Evolutionary conservation across 75 land plant species (phyloP).

Genomic region (Adiantum capillusveneris): DNA sequence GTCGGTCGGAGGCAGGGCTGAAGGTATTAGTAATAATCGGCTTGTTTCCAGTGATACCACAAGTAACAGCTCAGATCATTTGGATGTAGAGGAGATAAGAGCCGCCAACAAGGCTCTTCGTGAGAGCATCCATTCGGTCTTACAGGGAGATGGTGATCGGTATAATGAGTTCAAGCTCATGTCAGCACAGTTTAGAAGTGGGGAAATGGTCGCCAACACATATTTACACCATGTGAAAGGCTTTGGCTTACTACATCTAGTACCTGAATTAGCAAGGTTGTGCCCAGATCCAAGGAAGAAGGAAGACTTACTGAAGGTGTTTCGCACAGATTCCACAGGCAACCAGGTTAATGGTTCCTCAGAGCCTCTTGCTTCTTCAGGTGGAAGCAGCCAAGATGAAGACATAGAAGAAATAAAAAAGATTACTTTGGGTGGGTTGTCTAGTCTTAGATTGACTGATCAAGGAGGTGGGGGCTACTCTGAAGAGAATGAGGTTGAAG

Average conservation of each 20-base stretch:
- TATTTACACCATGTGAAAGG: constrained; percentile 52
- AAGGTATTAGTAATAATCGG: no score
- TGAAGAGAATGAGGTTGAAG: constrained; percentile 53
- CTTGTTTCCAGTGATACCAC: not conserved
- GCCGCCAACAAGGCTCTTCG: constrained; percentile 79
- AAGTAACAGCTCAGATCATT: constrained; percentile 1
- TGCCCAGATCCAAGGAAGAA: constrained; percentile 77
- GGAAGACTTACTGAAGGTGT: constrained; percentile 37
- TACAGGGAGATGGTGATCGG: constrained; percentile 61
- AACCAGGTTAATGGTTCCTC: not conserved
- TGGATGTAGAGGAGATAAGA: constrained; percentile 48
- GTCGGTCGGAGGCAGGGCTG: not conserved
- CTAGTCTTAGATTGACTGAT: constrained; percentile 1
- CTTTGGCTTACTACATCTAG: constrained; percentile 66
- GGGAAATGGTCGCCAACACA: constrained; percentile 36
- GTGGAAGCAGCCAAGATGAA: constrained; percentile 3
- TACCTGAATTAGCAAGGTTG: constrained; percentile 78
- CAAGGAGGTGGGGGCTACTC: not conserved
- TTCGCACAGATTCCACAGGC: not conserved
- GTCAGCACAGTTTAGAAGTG: constrained; percentile 58
- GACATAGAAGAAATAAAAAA: not conserved
- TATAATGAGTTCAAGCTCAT: constrained; percentile 66
- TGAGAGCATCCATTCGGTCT: constrained; percentile 55
- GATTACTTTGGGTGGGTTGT: not conserved
- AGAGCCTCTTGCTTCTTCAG: not conserved